Evolutionary conservation across 352 stramenopile genomes (phyloP).

Genomic region (Bremia lactucae): DNA sequence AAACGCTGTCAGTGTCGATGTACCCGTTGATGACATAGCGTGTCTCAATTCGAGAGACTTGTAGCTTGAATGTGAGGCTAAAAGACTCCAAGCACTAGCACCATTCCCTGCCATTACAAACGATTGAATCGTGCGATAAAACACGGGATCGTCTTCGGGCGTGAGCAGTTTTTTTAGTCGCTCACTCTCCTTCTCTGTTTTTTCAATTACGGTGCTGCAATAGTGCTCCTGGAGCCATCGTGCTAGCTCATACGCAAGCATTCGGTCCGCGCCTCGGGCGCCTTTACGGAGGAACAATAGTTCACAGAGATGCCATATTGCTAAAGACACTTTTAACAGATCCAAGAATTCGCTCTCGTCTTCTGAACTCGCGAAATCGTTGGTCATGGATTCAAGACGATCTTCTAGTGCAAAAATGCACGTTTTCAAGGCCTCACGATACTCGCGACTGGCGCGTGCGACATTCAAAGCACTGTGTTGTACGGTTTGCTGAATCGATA

Average conservation of each 20-base stretch:
- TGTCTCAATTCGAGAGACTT: constrained; percentile 38
- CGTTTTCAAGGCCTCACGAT: constrained; percentile 57
- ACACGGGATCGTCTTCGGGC: constrained; percentile 34
- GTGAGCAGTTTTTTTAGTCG: constrained; percentile 27
- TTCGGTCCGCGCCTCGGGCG: constrained; percentile 34
- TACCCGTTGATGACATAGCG: constrained; percentile 25
- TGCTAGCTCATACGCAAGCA: constrained; percentile 59
- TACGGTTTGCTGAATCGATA: constrained; percentile 16
- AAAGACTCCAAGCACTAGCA: constrained; percentile 40
- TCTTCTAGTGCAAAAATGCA: constrained; percentile 60
- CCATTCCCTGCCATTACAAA: constrained; percentile 45
- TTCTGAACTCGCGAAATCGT: constrained; percentile 4
- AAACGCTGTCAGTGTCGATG: constrained; percentile 38
- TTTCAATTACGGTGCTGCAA: constrained; percentile 38
- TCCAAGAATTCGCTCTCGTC: constrained; percentile 45
- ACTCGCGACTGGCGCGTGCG: constrained; percentile 44
- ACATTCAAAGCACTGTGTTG: constrained; percentile 10
- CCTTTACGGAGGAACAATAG: constrained; percentile 57
- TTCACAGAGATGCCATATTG: constrained; percentile 72
- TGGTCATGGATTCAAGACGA: constrained; percentile 19
- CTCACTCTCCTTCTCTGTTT: constrained; percentile 32
- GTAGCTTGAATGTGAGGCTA: constrained; percentile 48
- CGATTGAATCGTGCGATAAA: constrained; percentile 56
- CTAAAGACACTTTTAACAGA: constrained; percentile 67
- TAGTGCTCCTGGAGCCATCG: constrained; percentile 74